phyloP scores from a whole-genome alignment of 2,329 filamentous ascomycete genomes.

The Penicillium sp. region DNA sequence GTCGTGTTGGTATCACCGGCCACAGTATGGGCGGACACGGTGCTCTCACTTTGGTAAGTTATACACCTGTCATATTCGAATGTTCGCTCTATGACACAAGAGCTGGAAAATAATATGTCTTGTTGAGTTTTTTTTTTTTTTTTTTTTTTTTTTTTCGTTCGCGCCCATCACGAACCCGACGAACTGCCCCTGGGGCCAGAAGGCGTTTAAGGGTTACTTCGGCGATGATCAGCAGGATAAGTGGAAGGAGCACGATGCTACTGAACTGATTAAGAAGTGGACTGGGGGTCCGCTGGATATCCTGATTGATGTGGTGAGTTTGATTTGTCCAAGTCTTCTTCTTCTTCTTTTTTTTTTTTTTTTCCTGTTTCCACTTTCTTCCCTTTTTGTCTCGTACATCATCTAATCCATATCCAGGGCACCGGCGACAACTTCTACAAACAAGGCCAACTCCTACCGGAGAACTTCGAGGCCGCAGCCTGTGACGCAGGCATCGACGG shows the following conservation, averaged over 20 bases:
- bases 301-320: conserved; percentile 79
- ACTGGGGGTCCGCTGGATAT: conserved; percentile 66
- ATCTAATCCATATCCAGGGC: conserved; percentile 52
- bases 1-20: conserved; percentile 77
- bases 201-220: conserved; percentile 90
- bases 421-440: conserved; percentile 97
- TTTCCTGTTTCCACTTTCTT: background rate
- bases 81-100: conserved; percentile 19
- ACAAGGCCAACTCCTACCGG: conserved; percentile 83
- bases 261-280: conserved; percentile 78
- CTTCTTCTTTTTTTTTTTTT: background rate
- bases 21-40: conserved; percentile 98
- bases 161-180: conserved; percentile 85
- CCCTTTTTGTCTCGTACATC: background rate
- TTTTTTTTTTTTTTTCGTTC: no score
- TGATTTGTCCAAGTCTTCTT: background rate
- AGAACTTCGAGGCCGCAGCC: conserved; percentile 82
- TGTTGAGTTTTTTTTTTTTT: background rate
- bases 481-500: conserved; percentile 70
- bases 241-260: conserved; percentile 90
- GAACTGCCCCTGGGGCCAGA: conserved; percentile 88
- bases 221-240: conserved; percentile 66
- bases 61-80: conserved; percentile 60
- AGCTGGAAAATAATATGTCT: conserved; percentile 9
- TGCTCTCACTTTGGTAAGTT: conserved; percentile 70